Evolutionary conservation across 1,284 basidiomycete species (phyloP), one percentile per base, ranked within the genome.

Genomic region (Chondrostereum purpureum): DNA sequence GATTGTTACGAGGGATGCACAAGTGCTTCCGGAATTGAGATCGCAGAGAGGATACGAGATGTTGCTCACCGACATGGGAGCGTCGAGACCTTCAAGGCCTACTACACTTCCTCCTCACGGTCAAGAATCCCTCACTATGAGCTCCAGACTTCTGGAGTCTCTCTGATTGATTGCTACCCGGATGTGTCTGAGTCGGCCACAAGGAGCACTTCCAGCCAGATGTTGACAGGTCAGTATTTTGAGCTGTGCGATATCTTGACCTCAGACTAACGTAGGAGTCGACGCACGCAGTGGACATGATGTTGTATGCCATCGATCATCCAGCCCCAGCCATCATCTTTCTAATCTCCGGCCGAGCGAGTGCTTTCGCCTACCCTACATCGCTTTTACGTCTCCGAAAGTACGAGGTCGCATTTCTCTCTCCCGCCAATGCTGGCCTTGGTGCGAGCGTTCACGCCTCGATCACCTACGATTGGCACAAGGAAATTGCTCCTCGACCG

Each of bases 121-220:
- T 51, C 58, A n/a, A 51, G 61, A 5, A 62, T 45, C 39, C 66
- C 72, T 43, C 75, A 68, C 52, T 82, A 72, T 1, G 75, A 80
- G 53, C 65, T 81, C 14, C 78, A 80, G 52, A 69, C 68, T 0
- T 79, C 79, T 13, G 78, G 79, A 2, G 71, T 80, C 5, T 77
- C 78, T 12, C 53, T 82, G 38, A 73, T 68, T 27, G 73, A 79
- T 52, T 78, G 74, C 48, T 77, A 77, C 12, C 74, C 77, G 45
- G 77, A 75, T 51, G 76, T 73, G 20, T n/a, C n/a, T n/a, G n/a
- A n/a, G n/a, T n/a, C n/a, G n/a, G n/a, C n/a, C n/a, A 66, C 63
- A 45, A 80, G 79, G 53, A 66, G 74, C 44, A 70, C 73, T 10
- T 70, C 69, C 22, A 72, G 75, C 54, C 73, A 72, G 49, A 75